phyloP scores from a whole-genome alignment of 2,329 filamentous ascomycete species.

The Colletotrichum sp. region DNA sequence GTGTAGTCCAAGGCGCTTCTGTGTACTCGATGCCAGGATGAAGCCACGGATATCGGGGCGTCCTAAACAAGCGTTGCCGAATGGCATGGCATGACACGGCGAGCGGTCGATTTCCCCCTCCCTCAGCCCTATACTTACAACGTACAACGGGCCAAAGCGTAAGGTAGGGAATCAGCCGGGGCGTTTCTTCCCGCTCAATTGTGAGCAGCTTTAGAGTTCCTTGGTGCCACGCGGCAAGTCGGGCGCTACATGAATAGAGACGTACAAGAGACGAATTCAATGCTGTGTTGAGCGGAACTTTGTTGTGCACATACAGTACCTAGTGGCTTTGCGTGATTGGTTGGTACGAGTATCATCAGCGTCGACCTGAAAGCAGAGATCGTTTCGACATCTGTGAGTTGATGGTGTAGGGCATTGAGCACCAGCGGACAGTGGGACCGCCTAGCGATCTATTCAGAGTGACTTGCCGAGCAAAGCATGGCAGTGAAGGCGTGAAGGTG shows the following conservation, averaged over 20 bases:
- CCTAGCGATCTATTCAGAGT: background rate
- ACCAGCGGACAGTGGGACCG: background rate
- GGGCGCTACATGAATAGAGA: background rate
- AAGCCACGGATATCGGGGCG: background rate
- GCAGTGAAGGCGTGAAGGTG: background rate
- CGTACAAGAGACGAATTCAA: background rate
- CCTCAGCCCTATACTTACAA: background rate
- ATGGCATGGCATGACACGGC: background rate
- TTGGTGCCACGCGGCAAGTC: background rate
- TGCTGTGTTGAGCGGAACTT: background rate
- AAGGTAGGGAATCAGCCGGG: background rate
- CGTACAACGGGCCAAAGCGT: background rate
- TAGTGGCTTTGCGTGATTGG: background rate
- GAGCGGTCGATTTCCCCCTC: background rate
- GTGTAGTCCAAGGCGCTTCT: background rate
- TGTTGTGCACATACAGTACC: background rate
- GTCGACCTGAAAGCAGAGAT: background rate
- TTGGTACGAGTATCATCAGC: background rate
- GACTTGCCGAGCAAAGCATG: background rate
- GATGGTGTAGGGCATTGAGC: background rate
- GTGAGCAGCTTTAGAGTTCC: background rate
- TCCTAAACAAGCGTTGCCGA: background rate
- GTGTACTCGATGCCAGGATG: background rate
- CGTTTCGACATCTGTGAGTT: background rate
- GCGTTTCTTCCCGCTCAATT: background rate